Evolutionary conservation across 2,329 filamentous ascomycete species (phyloP).

Genomic region (Aspergillus clavatus): DNA sequence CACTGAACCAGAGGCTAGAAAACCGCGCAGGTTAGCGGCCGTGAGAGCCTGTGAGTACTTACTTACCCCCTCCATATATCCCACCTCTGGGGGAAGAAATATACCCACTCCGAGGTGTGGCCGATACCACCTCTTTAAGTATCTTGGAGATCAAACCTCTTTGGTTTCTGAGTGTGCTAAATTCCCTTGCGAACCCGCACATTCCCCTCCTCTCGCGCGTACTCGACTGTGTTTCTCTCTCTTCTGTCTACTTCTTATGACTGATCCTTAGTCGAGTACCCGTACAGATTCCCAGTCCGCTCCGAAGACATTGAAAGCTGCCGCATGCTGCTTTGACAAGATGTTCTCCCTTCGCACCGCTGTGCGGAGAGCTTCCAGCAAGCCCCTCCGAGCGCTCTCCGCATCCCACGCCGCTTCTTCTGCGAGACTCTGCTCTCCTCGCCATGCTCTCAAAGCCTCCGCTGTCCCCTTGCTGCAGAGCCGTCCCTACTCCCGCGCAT

Average conservation of each 20-base stretch:
- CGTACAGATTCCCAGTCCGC: constrained; percentile 15
- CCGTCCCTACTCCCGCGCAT: constrained; percentile 44
- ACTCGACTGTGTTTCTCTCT: constrained; percentile 4
- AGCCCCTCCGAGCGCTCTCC: constrained; percentile 39
- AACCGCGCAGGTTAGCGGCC: constrained; percentile 16
- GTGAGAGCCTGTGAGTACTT: too few relatives aligned
- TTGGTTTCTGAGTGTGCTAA: not conserved
- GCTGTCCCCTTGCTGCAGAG: constrained; percentile 26
- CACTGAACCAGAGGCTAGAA: not conserved
- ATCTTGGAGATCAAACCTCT: constrained; percentile 8
- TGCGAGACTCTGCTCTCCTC: constrained; percentile 24
- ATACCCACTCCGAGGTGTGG: constrained; percentile 21
- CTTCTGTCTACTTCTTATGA: constrained; percentile 4
- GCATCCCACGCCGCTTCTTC: constrained; percentile 32
- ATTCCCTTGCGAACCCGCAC: constrained; percentile 7
- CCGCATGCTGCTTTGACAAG: constrained; percentile 39
- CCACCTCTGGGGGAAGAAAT: constrained; percentile 12
- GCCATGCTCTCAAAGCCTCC: constrained; percentile 24
- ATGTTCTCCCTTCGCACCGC: constrained; percentile 43
- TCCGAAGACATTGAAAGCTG: constrained; percentile 29
- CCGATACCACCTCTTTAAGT: constrained; percentile 12
- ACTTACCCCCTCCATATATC: constrained; percentile 5
- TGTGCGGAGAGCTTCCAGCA: constrained; percentile 42
- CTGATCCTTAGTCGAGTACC: constrained; percentile 1
- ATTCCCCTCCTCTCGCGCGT: constrained; percentile 9